Percentiles rank a stretch among this genome's conserved stretches.
phyloP scores from a whole-genome alignment of 331 rosid species.

The Prunus yedoensis region DNA sequence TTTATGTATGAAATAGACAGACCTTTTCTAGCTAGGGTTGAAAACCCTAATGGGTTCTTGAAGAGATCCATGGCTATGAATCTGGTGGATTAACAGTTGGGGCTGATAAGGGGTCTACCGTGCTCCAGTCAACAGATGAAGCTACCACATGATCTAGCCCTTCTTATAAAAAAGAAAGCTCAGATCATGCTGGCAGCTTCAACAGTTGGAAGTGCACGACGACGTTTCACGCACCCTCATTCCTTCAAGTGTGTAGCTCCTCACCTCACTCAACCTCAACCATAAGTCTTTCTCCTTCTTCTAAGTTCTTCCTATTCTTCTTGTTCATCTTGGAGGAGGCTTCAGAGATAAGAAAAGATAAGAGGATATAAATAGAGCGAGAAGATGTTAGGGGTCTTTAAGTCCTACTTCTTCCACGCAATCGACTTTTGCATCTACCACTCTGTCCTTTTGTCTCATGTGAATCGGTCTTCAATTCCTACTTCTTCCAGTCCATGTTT shows the following conservation, averaged over 20 bases:
- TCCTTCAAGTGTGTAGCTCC: not conserved
- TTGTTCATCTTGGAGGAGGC: slow-evolving; percentile 3
- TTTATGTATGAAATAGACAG: not conserved
- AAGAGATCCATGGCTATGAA: not conserved
- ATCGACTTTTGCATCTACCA: slow-evolving; percentile 17
- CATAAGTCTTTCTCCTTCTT: not conserved
- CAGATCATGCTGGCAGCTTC: slow-evolving; percentile 99
- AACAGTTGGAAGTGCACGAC: slow-evolving; percentile 57
- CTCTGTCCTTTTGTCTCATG: slow-evolving; percentile 16
- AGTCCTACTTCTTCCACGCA: slow-evolving; percentile 10
- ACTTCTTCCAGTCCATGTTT: not conserved
- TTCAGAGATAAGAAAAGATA: slow-evolving; percentile 33
- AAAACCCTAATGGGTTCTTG: slow-evolving; percentile 24
- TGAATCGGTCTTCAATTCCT: not conserved
- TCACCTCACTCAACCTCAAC: no score
- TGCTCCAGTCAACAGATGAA: slow-evolving; percentile 69
- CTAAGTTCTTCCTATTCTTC: not conserved
- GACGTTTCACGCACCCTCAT: not conserved
- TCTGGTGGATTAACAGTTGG: slow-evolving; percentile 4
- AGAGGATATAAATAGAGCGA: slow-evolving; percentile 36
- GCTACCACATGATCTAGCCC: slow-evolving; percentile 64
- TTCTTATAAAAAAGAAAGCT: slow-evolving; percentile 25
- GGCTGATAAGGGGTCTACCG: slow-evolving; percentile 12
- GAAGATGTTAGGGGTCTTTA: slow-evolving; percentile 3
- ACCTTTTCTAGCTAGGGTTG: slow-evolving; percentile 21